Base-by-base conservation (phyloP, 139 green algal species). In the Chlorella vulgaris region DNA sequence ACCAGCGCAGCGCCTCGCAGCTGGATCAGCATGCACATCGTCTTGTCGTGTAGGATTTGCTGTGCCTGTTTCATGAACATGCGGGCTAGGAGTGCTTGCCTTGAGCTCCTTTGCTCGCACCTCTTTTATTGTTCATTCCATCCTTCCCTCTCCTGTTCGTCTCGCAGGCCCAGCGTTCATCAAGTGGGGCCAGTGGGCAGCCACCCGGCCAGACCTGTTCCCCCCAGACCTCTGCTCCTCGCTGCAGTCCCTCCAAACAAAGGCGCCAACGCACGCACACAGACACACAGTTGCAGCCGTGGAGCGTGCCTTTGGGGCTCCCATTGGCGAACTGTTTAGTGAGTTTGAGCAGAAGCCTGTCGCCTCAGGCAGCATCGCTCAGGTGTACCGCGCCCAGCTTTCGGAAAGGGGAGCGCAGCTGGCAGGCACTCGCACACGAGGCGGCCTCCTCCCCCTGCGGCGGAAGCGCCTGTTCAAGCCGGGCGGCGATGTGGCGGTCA, bases 331-430 rank as follows among this genome's bases (percentile, higher is more conserved):
- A 35, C 81, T 98, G 38, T 99, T 99, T 66, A 85, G 91, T 18
- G 78, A 69, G 24, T 97, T 99, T 55, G 93, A 98, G 36, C 60
- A 89, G 18, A 73, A 89, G 60, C 92, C 97, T 0, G 75, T 99
- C 13, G 97, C 97, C 3, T 94, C 86, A 24, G 97, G 96, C 58
- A 97, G 91, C 87, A 97, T 99, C 33, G 97, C 95, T 24, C 97
- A 99, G 74, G 91, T 98, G 24, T 90, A 98, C 87, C 86, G 86
- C 10, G 95, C 93, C 0, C 33, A 53, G 42, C 62, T 88, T 10
- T 83, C 79, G 6, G n/a, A 55, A 24, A 29, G 68, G 6, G 84
- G 84, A 8, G 69, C 84, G 1, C 8, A 39, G 69, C 69, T 80
- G 55, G 81, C 81, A 58, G 47, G 13, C 47, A 58, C 47, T 36